Base-by-base conservation (phyloP, 148 eudicot species). In the Camellia sinensis region DNA sequence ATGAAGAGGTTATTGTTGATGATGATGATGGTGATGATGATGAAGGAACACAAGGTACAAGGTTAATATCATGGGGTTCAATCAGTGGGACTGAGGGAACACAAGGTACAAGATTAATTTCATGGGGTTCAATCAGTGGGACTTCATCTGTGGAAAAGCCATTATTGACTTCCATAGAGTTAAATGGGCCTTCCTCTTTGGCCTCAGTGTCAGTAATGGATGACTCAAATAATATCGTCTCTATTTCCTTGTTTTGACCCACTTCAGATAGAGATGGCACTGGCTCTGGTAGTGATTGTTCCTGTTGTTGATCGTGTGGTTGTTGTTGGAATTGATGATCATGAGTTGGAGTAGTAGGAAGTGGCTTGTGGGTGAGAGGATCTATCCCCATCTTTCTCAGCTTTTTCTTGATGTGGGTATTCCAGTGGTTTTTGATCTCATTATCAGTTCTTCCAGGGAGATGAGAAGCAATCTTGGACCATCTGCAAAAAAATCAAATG, bases 401-500 rank as follows among this genome's bases (percentile, higher is more conserved):
- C 81, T 89, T 89, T 67, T 89, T 89, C 83, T 87, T 89, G 50
- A 89, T 87, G 76, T 89, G 92, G 6, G 92, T 89, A 74, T 89
- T 89, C 92, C 92, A 89, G 48, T 89, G 92, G 77, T 89, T 89
- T 60, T 89, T 89, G 69, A 89, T 89, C 71, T 89, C 92, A 67
- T 89, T 89, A 64, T 89, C 92, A 11, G 92, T 89, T 84, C 92
- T 85, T n/a, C 92, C 92, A 0, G 90, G 92, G 10, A 89, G 89
- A 76, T 89, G 87, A 50, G 92, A 89, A 76, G 91, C 91, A 80
- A 89, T 89, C 79, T 89, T 89, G 67, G 91, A 87, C 91, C 91
- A 89, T 79, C 91, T 89, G 83, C 57, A 54, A 21, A 37, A 21
- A 4, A 18, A 63, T 63, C 2, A 17, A 63, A 21, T 59, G 2